These are phyloP conservation scores for Cupressus sempervirens DNA, from an alignment of 75 land plant genomes.

Conservation along the genomic window DNA sequence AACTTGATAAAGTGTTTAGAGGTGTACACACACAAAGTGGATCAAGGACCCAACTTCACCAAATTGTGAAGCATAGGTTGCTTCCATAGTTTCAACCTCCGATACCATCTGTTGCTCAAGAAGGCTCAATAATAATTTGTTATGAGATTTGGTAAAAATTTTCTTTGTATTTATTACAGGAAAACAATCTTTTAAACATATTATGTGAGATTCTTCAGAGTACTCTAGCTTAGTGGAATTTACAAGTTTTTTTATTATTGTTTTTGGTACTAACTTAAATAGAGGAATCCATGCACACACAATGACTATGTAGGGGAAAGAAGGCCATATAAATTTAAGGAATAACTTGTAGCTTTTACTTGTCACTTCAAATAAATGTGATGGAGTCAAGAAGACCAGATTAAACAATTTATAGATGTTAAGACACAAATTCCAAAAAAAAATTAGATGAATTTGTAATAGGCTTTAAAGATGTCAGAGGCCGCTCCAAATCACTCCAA, in stretches of 20 bases:
- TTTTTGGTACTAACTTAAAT: not conserved
- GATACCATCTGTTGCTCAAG: slow-evolving; percentile 57
- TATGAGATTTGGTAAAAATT: not conserved
- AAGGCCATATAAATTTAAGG: too few species aligned
- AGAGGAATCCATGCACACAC: not conserved
- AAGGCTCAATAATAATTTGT: slow-evolving; percentile 25
- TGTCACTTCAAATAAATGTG: slow-evolving; percentile 59
- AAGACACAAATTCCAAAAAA: slow-evolving; percentile 50
- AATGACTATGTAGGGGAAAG: too few species aligned
- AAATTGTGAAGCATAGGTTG: too few species aligned
- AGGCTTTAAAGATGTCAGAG: slow-evolving; percentile 55
- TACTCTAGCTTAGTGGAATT: not conserved
- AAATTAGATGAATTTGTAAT: too few species aligned
- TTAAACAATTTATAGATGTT: slow-evolving; percentile 51
- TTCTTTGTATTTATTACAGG: not conserved
- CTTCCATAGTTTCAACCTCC: slow-evolving; percentile 69
- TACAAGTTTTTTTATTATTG: not conserved
- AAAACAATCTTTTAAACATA: not conserved
- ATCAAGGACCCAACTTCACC: too few species aligned
- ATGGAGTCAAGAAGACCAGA: slow-evolving; percentile 44
- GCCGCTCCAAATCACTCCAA: slow-evolving; percentile 20
- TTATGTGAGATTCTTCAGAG: not conserved
- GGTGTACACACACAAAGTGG: too few species aligned
- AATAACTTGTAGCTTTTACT: slow-evolving; percentile 41
- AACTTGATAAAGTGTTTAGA: too few species aligned